These are phyloP conservation scores for Caryopteris hybrid DNA, from an alignment of 305 asterid species.

Conservation along the genomic window DNA sequence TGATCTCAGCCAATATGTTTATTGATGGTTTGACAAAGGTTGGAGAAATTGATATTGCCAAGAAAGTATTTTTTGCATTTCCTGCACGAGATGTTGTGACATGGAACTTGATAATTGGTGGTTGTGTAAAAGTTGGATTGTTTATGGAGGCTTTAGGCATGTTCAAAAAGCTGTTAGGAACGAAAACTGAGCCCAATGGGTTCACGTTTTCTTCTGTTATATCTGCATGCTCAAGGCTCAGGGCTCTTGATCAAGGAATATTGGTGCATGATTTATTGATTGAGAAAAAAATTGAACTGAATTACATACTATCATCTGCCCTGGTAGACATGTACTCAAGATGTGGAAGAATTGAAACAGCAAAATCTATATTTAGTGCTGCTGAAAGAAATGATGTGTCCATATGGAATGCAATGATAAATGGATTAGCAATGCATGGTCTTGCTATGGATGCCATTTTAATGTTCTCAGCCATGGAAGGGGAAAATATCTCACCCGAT, in stretches of 20 bases:
- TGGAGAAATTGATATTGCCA: slow-evolving; percentile 54
- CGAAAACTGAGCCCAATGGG: slow-evolving; percentile 56
- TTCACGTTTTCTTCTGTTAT: slow-evolving; percentile 62
- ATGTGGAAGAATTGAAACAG: slow-evolving; percentile 68
- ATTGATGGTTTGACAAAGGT: slow-evolving; percentile 49
- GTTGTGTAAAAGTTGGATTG: slow-evolving; percentile 44
- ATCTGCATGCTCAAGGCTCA: slow-evolving; percentile 66
- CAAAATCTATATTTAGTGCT: slow-evolving; percentile 46
- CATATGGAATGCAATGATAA: slow-evolving; percentile 78
- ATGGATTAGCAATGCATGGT: slow-evolving; percentile 69
- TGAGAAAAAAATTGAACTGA: slow-evolving; percentile 47
- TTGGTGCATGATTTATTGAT: slow-evolving; percentile 62
- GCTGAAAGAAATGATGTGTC: slow-evolving; percentile 45
- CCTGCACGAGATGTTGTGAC: slow-evolving; percentile 60
- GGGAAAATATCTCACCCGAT: slow-evolving; percentile 51
- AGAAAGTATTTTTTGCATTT: slow-evolving; percentile 37
- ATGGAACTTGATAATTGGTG: slow-evolving; percentile 78
- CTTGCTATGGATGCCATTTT: slow-evolving; percentile 59
- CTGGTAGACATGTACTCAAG: slow-evolving; percentile 73
- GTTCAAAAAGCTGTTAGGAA: slow-evolving; percentile 52
- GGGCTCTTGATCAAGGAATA: slow-evolving; percentile 60
- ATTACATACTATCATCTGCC: slow-evolving; percentile 67
- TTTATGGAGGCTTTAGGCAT: slow-evolving; percentile 45
- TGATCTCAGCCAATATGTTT: slow-evolving; percentile 36
- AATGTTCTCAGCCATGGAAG: slow-evolving; percentile 39